Evolutionary conservation across 352 stramenopile species (phyloP).

Genomic region (Pythium biforme): DNA sequence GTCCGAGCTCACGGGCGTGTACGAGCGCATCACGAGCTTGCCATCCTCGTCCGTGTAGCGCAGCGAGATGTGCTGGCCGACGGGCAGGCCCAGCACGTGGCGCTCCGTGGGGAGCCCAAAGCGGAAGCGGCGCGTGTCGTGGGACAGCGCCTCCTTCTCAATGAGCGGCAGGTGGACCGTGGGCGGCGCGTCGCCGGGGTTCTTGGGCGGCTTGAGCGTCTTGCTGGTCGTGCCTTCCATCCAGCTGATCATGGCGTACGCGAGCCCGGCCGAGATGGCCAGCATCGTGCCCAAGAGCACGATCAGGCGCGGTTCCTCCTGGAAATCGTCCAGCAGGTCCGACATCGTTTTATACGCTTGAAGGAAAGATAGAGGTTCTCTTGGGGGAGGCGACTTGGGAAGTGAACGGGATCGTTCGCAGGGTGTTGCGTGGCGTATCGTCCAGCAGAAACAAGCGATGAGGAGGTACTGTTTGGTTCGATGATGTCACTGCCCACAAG

Average conservation of each 20-base stretch:
- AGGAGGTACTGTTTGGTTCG: not conserved
- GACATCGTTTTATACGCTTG: too few relatives aligned
- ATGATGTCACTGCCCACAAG: constrained; percentile 22
- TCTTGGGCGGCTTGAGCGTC: constrained; percentile 48
- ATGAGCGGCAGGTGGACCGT: constrained; percentile 80
- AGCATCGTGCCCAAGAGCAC: constrained; percentile 34
- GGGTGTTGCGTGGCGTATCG: not conserved
- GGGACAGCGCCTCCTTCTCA: constrained; percentile 90
- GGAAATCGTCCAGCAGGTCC: constrained; percentile 10
- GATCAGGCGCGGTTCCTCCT: constrained; percentile 24
- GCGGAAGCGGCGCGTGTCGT: constrained; percentile 94
- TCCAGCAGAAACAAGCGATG: not conserved
- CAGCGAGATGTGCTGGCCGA: constrained; percentile 94
- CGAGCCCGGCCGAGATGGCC: constrained; percentile 42
- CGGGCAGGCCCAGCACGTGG: constrained; percentile 90
- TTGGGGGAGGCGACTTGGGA: not conserved
- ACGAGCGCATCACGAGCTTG: constrained; percentile 92
- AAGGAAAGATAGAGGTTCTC: too few relatives aligned
- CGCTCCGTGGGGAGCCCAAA: constrained; percentile 85
- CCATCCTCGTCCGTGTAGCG: constrained; percentile 84
- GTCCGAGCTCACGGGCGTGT: constrained; percentile 96
- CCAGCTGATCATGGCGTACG: constrained; percentile 33
- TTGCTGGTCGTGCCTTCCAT: constrained; percentile 33
- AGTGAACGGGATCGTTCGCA: not conserved
- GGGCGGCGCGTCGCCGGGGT: constrained; percentile 32